These are phyloP conservation scores for Aspergillus fumigatus DNA, from an alignment of 2,329 filamentous ascomycete species.

Conservation along the genomic window DNA sequence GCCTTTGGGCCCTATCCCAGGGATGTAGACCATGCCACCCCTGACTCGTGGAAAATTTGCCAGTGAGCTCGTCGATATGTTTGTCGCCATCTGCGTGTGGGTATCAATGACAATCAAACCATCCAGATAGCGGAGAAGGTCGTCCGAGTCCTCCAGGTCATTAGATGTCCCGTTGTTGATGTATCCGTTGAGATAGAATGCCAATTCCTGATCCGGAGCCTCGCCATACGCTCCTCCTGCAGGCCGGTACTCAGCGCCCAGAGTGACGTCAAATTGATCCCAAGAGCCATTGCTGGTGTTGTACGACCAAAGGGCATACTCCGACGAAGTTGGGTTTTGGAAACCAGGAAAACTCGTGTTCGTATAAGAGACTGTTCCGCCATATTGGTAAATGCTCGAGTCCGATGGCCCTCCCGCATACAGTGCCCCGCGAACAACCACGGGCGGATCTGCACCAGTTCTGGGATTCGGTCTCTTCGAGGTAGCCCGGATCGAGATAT, in stretches of 20 bases:
- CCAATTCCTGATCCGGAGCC: conserved; percentile 32
- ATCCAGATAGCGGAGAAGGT: conserved; percentile 21
- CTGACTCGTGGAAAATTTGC: conserved; percentile 31
- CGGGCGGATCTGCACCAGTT: conserved; percentile 20
- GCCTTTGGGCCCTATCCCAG: conserved; percentile 32
- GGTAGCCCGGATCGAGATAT: conserved; percentile 21
- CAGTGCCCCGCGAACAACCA: conserved; percentile 25
- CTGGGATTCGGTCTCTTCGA: conserved; percentile 16
- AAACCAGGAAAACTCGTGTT: conserved; percentile 29
- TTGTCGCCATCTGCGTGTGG: conserved; percentile 28
- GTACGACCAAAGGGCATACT: conserved; percentile 30
- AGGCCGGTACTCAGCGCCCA: conserved; percentile 20
- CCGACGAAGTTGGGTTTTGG: conserved; percentile 16
- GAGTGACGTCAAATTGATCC: conserved; percentile 24
- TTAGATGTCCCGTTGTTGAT: conserved; percentile 34
- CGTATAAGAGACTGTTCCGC: conserved; percentile 25
- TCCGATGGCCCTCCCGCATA: conserved; percentile 20
- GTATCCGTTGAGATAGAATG: conserved; percentile 39
- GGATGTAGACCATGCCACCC: conserved; percentile 36
- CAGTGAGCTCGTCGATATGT: conserved; percentile 35
- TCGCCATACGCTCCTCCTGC: conserved; percentile 37
- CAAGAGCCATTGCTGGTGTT: conserved; percentile 18
- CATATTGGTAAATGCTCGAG: conserved; percentile 27
- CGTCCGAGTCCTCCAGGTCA: conserved; percentile 10
- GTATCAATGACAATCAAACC: conserved; percentile 42